Evolutionary conservation across 2,329 filamentous ascomycete species (phyloP).

Genomic region (Monosporascus sp.): DNA sequence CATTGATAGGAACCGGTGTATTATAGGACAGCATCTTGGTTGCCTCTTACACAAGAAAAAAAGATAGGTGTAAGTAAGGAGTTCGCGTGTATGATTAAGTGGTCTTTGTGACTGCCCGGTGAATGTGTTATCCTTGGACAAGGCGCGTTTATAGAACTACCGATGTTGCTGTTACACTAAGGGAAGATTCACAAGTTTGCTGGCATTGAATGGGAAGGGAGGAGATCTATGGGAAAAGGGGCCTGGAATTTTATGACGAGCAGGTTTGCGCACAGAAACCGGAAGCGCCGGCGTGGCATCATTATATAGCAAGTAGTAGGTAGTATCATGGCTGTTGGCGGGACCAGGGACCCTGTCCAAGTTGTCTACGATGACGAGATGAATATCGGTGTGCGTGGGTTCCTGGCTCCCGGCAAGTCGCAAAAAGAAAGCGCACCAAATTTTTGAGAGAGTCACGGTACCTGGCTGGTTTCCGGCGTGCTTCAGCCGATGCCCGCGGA

Average conservation of each 20-base stretch:
- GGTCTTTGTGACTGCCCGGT: neutral
- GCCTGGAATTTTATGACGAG: constrained; percentile 5
- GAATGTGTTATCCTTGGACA: neutral
- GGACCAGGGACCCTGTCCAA: neutral
- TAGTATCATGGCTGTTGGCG: neutral
- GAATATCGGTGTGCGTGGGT: neutral
- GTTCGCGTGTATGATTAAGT: neutral
- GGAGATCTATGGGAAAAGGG: constrained; percentile 4
- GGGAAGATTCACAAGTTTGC: too few relatives aligned
- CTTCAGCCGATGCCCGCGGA: too few relatives aligned
- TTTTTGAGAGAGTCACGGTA: too few relatives aligned
- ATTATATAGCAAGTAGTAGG: neutral
- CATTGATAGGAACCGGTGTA: constrained; percentile 38
- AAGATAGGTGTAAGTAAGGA: neutral
- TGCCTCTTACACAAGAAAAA: neutral
- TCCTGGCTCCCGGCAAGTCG: neutral
- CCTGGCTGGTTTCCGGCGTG: too few relatives aligned
- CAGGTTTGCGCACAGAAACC: neutral
- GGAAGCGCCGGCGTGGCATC: neutral
- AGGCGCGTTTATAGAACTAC: neutral
- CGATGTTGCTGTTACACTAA: neutral
- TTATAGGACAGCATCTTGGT: constrained; percentile 47
- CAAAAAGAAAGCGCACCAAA: neutral
- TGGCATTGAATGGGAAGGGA: neutral
- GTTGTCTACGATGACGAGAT: neutral